phyloP scores from a whole-genome alignment of 306 rosid species.

The Cicer pinnatifidum region DNA sequence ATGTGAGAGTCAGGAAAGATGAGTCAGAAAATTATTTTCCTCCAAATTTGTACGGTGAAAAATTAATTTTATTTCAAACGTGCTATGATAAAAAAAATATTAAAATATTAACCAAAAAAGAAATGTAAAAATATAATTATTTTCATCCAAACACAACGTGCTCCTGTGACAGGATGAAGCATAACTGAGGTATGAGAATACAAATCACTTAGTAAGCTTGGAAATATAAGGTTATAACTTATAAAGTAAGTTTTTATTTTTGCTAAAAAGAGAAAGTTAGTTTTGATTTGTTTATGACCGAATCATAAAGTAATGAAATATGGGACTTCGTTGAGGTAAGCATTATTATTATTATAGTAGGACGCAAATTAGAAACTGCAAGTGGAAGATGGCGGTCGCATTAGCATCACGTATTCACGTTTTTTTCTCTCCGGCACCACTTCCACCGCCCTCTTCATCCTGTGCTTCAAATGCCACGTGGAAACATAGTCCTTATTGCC shows the following conservation, averaged over 20 bases:
- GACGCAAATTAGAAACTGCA: not conserved
- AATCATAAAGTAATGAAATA: too few species aligned
- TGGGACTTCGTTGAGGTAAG: not conserved
- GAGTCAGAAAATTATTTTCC: too few species aligned
- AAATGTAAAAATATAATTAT: too few species aligned
- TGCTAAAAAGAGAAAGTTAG: too few species aligned
- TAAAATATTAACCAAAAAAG: too few species aligned
- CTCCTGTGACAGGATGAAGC: not conserved
- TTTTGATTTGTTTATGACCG: too few species aligned
- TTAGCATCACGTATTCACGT: slow-evolving; percentile 47
- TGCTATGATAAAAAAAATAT: too few species aligned
- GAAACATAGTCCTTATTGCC: slow-evolving; percentile 25
- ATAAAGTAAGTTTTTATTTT: too few species aligned
- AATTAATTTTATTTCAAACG: too few species aligned
- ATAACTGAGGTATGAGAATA: not conserved
- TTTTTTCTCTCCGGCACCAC: slow-evolving; percentile 9
- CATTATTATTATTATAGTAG: not conserved
- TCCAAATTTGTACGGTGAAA: too few species aligned
- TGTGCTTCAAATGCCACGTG: slow-evolving; percentile 43
- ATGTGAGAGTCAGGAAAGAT: too few species aligned
- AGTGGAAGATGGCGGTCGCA: not conserved
- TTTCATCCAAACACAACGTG: too few species aligned
- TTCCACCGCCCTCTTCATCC: slow-evolving; percentile 46
- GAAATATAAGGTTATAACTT: not conserved
- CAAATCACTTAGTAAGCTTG: not conserved